phyloP scores from a whole-genome alignment of 805 yeast species.

The Wickerhamiella sergipiensis region DNA sequence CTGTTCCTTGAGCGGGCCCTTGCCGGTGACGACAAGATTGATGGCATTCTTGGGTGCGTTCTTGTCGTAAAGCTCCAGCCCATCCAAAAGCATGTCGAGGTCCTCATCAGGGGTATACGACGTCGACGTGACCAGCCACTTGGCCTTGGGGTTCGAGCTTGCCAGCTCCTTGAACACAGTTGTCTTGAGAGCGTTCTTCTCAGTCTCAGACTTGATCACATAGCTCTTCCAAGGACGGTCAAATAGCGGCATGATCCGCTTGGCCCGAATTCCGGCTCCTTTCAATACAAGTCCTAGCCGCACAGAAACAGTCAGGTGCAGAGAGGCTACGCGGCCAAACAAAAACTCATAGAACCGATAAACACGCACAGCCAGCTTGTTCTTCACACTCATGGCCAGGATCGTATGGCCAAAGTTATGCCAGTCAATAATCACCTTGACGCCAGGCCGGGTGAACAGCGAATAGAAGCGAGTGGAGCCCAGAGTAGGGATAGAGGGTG shows the following conservation, averaged over 20 bases:
- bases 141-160: conserved; percentile 36
- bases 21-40: conserved; percentile 81
- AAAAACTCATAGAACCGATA: conserved; percentile 49
- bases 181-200: conserved; percentile 18
- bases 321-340: conserved; percentile 50
- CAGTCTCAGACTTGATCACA: conserved; percentile 33
- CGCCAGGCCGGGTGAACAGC: conserved; percentile 34
- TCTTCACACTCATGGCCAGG: conserved; percentile 46
- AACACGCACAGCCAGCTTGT: conserved; percentile 45
- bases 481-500: conserved; percentile 80
- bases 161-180: conserved; percentile 26
- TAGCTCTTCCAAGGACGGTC: conserved; percentile 70
- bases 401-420: conserved; percentile 86
- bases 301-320: conserved; percentile 69
- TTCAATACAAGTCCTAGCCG: conserved; percentile 52
- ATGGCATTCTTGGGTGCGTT: conserved; percentile 29
- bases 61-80: conserved; percentile 47
- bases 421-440: conserved; percentile 80
- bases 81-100: conserved; percentile 51
- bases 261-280: conserved; percentile 39
- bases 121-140: conserved; percentile 73
- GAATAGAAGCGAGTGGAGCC: conserved; percentile 46
- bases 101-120: conserved; percentile 96
- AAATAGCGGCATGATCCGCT: conserved; percentile 51
- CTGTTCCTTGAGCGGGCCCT: conserved; percentile 65